Base-by-base conservation (phyloP, 148 eudicot species). In the Polygonum aviculare region DNA sequence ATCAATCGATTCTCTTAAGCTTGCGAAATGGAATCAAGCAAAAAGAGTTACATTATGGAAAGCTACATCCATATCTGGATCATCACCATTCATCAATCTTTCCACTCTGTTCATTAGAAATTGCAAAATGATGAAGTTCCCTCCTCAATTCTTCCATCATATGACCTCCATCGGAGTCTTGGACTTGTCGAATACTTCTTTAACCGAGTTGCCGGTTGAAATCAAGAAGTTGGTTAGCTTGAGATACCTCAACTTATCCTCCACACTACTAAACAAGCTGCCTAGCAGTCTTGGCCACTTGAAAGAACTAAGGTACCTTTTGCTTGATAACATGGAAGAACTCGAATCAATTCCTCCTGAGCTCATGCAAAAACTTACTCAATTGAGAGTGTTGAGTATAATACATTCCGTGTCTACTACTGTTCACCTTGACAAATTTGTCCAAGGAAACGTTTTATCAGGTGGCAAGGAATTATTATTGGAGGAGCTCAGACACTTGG, bases 1-100 rank as follows among this genome's bases (percentile, higher is more conserved):
- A n/a, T 54, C 60, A n/a, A n/a, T 54, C 19, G 60, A 54, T 19
- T 19, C 60, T 54, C 60, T 54, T 54, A n/a, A n/a, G 60, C 60
- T 54, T n/a, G 60, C 60, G 26, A 54, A 54, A 54, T 54, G 60
- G 60, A 54, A 18, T 54, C 60, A 54, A 54, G 60, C 60, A n/a
- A 9, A 54, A 54, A 54, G 60, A 54, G 11, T 54, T 7, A n/a
- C 26, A 2, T 54, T 54, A 26, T 54, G 60, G 60, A 10, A 21
- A n/a, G 60, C 10, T 6, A n/a, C 60, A 54, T 54, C 60, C 8
- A 54, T 54, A n/a, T n/a, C 7, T 5, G 60, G 9, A 19, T n/a
- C 26, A 54, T 54, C 60, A 54, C n/a, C 26, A 3, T 54, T 54
- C 60, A 54, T 18, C 26, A 54, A 54, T 54, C 60, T 54, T n/a